Evolutionary conservation across 108 stramenopile species (phyloP).

Genomic region (Cyclotella kingstonii): DNA sequence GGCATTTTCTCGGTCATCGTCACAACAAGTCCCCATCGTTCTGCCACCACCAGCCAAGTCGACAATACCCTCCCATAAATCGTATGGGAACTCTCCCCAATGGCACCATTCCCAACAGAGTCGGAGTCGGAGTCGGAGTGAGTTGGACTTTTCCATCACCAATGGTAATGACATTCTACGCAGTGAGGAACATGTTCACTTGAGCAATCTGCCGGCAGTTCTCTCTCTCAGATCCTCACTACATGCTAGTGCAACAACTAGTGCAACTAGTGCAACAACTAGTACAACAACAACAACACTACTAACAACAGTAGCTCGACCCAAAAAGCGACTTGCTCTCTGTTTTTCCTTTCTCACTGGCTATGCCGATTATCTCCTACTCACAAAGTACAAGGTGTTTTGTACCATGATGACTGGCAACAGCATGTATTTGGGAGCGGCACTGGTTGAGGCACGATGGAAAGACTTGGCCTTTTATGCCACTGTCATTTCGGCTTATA

Average conservation of each 20-base stretch:
- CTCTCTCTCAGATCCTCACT: neutral
- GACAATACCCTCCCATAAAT: too few species aligned
- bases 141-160: too few species aligned
- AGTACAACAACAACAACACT: neutral
- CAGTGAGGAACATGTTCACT: too few species aligned
- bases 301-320: conserved; percentile 9
- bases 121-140: too few species aligned
- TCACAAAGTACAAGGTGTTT: conserved; percentile 52
- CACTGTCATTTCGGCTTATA: conserved; percentile 49
- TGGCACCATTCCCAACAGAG: too few species aligned
- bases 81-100: too few species aligned
- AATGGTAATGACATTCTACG: too few species aligned
- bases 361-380: conserved; percentile 49
- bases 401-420: conserved; percentile 78
- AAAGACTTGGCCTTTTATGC: conserved; percentile 44
- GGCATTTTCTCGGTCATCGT: too few species aligned
- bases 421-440: conserved; percentile 54
- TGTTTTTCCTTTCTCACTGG: conserved; percentile 67
- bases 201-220: too few species aligned
- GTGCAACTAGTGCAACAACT: neutral
- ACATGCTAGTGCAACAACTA: neutral
- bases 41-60: too few species aligned
- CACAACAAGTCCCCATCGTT: too few species aligned
- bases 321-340: conserved; percentile 46
- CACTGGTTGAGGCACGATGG: conserved; percentile 43